Percentiles rank a stretch among this genome's conserved stretches.
Evolutionary conservation across 331 rosid genomes (phyloP).

Genomic region (Prunus yedoensis): DNA sequence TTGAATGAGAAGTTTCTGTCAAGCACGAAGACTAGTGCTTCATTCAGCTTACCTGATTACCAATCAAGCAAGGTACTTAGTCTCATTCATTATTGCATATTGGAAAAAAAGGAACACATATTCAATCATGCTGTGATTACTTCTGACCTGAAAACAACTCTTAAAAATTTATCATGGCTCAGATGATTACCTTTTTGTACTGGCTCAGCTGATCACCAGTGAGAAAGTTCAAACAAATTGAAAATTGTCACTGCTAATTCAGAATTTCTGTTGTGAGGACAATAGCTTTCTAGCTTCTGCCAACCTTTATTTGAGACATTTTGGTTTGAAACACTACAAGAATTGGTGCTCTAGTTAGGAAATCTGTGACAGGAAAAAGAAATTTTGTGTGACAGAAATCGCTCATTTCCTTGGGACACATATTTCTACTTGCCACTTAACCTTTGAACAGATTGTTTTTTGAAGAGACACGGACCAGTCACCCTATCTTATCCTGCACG

Average conservation of each 20-base stretch:
- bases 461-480: too few relatives aligned
- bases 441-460: too few relatives aligned
- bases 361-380: background rate
- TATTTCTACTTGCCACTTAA: too few relatives aligned
- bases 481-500: background rate
- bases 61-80: conserved; percentile 1
- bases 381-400: background rate
- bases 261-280: background rate
- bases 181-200: background rate
- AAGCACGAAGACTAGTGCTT: background rate
- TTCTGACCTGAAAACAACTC: background rate
- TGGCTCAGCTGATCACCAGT: background rate
- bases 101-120: too few relatives aligned
- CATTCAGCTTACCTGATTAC: conserved; percentile 13
- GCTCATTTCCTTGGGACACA: too few relatives aligned
- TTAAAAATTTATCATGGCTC: background rate
- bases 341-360: background rate
- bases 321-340: background rate
- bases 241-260: background rate
- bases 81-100: background rate
- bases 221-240: background rate
- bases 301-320: too few relatives aligned
- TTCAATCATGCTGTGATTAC: too few relatives aligned
- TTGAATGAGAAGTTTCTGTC: background rate
- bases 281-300: background rate